phyloP scores from a whole-genome alignment of 768 basidiomycete genomes.

The Lactarius pseudohatsudake region DNA sequence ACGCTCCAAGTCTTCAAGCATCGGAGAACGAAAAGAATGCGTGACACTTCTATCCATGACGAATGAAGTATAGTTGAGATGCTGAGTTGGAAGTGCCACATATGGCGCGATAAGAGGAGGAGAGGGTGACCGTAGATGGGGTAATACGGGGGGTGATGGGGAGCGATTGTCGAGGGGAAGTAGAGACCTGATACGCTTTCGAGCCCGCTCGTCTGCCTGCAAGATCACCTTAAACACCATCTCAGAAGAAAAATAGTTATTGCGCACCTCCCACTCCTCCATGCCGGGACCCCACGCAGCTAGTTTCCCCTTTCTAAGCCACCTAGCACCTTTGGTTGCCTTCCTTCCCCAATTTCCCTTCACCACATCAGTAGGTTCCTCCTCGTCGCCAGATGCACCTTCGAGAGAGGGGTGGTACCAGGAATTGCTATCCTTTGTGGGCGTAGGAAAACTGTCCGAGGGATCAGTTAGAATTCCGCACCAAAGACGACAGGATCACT shows the following conservation, averaged over 20 bases:
- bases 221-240: constrained; percentile 20
- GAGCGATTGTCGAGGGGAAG: constrained; percentile 61
- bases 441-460: constrained; percentile 27
- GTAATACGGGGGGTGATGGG: constrained; percentile 67
- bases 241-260: constrained; percentile 12
- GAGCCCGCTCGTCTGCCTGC: constrained; percentile 79
- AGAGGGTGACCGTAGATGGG: constrained; percentile 76
- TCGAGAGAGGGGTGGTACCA: constrained; percentile 88
- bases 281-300: constrained; percentile 79
- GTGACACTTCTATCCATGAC: constrained; percentile 84
- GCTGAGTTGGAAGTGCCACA: constrained; percentile 61
- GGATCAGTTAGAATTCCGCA: neutral
- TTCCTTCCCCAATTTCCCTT: constrained; percentile 88
- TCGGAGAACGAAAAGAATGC: constrained; percentile 75
- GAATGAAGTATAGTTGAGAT: constrained; percentile 78
- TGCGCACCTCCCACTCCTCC: constrained; percentile 81
- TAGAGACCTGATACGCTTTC: constrained; percentile 72
- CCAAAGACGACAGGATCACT: neutral
- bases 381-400: constrained; percentile 62
- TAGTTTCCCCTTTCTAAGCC: constrained; percentile 81
- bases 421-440: constrained; percentile 64
- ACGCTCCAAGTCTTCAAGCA: constrained; percentile 77
- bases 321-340: constrained; percentile 68
- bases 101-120: constrained; percentile 80
- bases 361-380: constrained; percentile 43